A percentile compares a stretch with the other conserved stretches of the same genome.
Conservation (phyloP, 1,284 basidiomycete genomes). For the Apiotrichum montevideense region DNA sequence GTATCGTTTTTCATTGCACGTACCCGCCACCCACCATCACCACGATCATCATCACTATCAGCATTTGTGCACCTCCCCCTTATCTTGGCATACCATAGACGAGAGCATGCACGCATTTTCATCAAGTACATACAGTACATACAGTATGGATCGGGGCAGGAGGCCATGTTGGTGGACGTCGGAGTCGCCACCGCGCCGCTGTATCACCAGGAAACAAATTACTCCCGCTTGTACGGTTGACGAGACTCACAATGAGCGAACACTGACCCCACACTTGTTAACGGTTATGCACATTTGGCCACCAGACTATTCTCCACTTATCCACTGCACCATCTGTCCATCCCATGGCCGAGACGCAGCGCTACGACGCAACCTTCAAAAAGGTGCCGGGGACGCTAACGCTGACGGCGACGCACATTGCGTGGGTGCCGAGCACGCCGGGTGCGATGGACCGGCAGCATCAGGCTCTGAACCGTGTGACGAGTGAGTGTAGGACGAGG, state of each 20-base stretch:
- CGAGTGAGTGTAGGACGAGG: conserved; percentile 20
- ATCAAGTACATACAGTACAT: too few relatives aligned
- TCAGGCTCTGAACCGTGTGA: conserved; percentile 40
- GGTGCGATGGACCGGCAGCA: conserved; percentile 40
- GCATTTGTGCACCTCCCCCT: not conserved
- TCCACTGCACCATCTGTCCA: too few relatives aligned
- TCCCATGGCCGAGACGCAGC: conserved; percentile 13
- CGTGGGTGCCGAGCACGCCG: conserved; percentile 35
- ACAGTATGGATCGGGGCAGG: too few relatives aligned
- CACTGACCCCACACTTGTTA: too few relatives aligned
- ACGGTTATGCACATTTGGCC: too few relatives aligned
- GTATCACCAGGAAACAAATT: too few relatives aligned
- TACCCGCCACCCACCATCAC: not conserved
- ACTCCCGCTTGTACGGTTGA: too few relatives aligned
- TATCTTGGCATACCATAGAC: not conserved
- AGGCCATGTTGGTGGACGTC: too few relatives aligned
- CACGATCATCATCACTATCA: not conserved
- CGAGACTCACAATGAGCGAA: too few relatives aligned
- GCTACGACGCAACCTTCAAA: conserved; percentile 39
- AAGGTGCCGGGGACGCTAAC: conserved; percentile 40
- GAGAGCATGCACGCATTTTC: not conserved
- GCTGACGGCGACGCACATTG: conserved; percentile 36
- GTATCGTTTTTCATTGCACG: too few relatives aligned
- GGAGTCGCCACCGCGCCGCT: too few relatives aligned
- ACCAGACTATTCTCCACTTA: too few relatives aligned